These are phyloP conservation scores for Arctostaphylos glauca DNA, from an alignment of 148 eudicot genomes.

Conservation along the genomic window DNA sequence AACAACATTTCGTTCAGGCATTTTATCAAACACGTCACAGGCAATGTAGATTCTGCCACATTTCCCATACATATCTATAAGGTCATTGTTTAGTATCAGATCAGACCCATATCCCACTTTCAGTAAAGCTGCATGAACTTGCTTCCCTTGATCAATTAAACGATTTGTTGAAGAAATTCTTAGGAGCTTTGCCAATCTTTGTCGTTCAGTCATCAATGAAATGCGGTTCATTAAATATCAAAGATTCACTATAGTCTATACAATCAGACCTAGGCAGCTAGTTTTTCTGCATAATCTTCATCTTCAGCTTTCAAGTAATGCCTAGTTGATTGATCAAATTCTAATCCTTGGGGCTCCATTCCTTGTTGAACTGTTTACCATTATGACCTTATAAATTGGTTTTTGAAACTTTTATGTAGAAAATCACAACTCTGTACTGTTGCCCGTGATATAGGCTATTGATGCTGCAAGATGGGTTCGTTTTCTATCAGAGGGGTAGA, in stretches of 20 bases:
- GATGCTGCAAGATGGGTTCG: slow-evolving; percentile 6
- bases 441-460: not conserved
- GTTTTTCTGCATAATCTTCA: not conserved
- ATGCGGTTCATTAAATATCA: not conserved
- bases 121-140: slow-evolving; percentile 7
- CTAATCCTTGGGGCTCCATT: not conserved
- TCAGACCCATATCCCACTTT: slow-evolving; percentile 4
- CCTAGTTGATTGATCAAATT: not conserved
- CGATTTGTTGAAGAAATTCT: slow-evolving; percentile 34
- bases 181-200: slow-evolving; percentile 37
- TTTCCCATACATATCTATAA: slow-evolving; percentile 7
- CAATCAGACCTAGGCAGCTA: not conserved
- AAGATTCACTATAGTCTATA: not conserved
- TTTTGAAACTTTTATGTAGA: not conserved
- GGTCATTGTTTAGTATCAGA: slow-evolving; percentile 37
- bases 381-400: not conserved
- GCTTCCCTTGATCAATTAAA: slow-evolving; percentile 8
- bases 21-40: slow-evolving; percentile 48
- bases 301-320: not conserved
- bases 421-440: not conserved
- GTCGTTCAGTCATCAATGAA: slow-evolving; percentile 31
- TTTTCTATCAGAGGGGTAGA: slow-evolving; percentile 21
- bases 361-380: not conserved
- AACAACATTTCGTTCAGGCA: slow-evolving; percentile 52
- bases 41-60: slow-evolving; percentile 37